These are phyloP conservation scores for Isatis lusitanica DNA, from an alignment of 441 rosid genomes.

Conservation along the genomic window DNA sequence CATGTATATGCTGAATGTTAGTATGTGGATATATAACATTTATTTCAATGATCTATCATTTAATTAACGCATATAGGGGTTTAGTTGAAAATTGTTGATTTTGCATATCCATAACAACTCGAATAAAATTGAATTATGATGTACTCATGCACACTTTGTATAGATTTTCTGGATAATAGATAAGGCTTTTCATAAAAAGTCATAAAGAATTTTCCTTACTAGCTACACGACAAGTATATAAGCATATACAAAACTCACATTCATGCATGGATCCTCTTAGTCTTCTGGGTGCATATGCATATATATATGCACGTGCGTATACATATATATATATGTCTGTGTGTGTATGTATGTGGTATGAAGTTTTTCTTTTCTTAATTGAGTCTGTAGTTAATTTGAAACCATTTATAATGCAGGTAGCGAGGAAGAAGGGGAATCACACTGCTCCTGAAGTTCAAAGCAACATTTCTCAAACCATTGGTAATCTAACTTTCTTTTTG, in stretches of 20 bases:
- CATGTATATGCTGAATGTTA: neutral
- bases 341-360: neutral
- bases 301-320: neutral
- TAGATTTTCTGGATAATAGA: constrained; percentile 5
- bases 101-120: neutral
- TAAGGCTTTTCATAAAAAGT: constrained; percentile 30
- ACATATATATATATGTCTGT: neutral
- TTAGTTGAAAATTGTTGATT: neutral
- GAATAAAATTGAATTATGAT: neutral
- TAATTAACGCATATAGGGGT: neutral
- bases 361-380: neutral
- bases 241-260: constrained; percentile 8
- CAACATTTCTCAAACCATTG: constrained; percentile 15
- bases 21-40: neutral
- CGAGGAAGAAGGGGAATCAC: constrained; percentile 21
- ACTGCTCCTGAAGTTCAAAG: constrained; percentile 28
- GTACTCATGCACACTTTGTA: neutral
- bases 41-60: neutral
- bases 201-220: neutral
- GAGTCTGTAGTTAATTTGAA: neutral
- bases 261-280: constrained; percentile 32
- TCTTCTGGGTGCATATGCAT: neutral
- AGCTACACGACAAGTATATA: constrained; percentile 33
- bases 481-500: neutral
- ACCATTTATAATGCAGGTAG: constrained; percentile 23